Conservation (phyloP, 805 yeast species). For the Zygoascus flipseniorum region DNA sequence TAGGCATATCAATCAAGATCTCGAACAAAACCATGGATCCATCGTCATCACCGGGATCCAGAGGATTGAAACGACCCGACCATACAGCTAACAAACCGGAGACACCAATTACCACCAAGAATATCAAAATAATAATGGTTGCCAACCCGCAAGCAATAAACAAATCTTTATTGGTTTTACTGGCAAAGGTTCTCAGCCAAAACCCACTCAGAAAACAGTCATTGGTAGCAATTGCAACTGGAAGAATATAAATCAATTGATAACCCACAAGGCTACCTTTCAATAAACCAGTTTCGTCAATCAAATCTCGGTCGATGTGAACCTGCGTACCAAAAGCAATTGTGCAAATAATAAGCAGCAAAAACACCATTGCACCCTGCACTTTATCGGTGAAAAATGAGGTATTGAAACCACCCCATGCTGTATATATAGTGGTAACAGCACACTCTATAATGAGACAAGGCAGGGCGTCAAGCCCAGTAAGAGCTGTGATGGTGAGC, state of each 20-base stretch:
- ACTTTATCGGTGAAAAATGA: slow-evolving; percentile 81
- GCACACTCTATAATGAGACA: slow-evolving; percentile 78
- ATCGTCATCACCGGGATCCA: slow-evolving; percentile 37
- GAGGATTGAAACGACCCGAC: slow-evolving; percentile 54
- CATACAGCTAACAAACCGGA: slow-evolving; percentile 88
- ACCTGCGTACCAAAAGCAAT: slow-evolving; percentile 72
- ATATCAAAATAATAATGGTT: slow-evolving; percentile 50
- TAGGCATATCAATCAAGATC: slow-evolving; percentile 62
- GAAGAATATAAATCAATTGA: slow-evolving; percentile 78
- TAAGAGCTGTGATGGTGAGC: slow-evolving; percentile 65
- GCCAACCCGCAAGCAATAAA: slow-evolving; percentile 71
- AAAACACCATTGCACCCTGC: slow-evolving; percentile 67
- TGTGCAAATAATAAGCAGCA: slow-evolving; percentile 60
- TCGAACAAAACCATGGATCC: slow-evolving; percentile 68
- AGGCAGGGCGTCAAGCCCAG: slow-evolving; percentile 71
- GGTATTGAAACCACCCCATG: slow-evolving; percentile 82
- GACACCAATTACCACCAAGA: slow-evolving; percentile 66
- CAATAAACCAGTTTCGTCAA: slow-evolving; percentile 58
- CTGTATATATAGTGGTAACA: slow-evolving; percentile 80
- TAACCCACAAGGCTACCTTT: slow-evolving; percentile 70
- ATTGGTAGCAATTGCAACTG: slow-evolving; percentile 81
- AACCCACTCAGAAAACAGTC: slow-evolving; percentile 87
- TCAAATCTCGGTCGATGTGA: slow-evolving; percentile 46
- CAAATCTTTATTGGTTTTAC: slow-evolving; percentile 67
- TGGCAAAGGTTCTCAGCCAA: slow-evolving; percentile 92